phyloP scores from a whole-genome alignment of 2,329 filamentous ascomycete genomes.

The Diaporthe capsici region DNA sequence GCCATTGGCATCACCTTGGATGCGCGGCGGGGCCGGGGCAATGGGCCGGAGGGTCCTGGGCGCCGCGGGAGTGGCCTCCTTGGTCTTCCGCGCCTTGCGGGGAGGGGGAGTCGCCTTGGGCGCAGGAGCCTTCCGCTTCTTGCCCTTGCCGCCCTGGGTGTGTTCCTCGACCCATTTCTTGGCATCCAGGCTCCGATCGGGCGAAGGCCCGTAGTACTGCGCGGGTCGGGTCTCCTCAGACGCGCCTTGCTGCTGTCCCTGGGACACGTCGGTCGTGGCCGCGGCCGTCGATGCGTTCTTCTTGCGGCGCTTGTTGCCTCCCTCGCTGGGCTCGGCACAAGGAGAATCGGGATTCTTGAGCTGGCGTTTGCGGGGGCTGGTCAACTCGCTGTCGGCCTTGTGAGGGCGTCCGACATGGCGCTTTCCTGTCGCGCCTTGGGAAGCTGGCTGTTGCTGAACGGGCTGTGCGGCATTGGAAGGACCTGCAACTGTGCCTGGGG shows the following conservation, averaged over 20 bases:
- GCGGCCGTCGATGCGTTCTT: not conserved
- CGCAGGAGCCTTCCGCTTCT: slow-evolving; percentile 3
- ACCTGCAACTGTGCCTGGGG: not conserved
- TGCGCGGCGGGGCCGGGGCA: not conserved
- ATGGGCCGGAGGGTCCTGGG: not conserved
- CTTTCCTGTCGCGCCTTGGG: not conserved
- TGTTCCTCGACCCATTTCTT: not conserved
- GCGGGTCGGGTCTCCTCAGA: not conserved
- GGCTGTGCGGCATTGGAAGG: not conserved
- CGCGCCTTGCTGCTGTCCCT: not conserved
- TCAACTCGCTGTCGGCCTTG: not conserved
- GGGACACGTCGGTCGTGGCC: too few species aligned
- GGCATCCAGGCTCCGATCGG: not conserved
- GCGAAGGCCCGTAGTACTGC: slow-evolving; percentile 11
- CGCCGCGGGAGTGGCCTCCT: not conserved
- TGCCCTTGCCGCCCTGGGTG: not conserved
- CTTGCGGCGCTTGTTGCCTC: slow-evolving; percentile 18
- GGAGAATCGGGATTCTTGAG: slow-evolving; percentile 11
- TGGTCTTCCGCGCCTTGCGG: slow-evolving; percentile 2
- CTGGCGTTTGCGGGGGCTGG: not conserved
- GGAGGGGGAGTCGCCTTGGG: not conserved
- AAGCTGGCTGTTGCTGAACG: not conserved
- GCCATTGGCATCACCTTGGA: not conserved
- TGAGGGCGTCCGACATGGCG: slow-evolving; percentile 17
- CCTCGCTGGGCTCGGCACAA: not conserved